Conservation (phyloP, 2,329 filamentous ascomycete species). For the Juglanconis sp. region DNA sequence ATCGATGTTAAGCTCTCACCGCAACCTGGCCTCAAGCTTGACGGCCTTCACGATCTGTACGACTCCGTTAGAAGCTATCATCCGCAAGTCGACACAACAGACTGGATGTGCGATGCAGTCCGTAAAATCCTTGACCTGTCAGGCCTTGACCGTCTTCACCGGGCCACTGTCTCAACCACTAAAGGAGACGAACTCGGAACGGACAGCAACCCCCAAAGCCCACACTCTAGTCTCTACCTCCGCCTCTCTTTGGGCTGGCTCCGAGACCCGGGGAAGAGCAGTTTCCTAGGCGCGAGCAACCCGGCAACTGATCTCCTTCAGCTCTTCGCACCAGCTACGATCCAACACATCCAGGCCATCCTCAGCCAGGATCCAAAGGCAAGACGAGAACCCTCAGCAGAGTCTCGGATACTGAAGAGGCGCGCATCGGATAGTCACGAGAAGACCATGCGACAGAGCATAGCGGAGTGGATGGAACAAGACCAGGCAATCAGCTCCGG, state of each 20-base stretch:
- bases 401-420: neutral
- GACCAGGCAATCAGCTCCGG: constrained; percentile 13
- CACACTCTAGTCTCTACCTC: constrained; percentile 37
- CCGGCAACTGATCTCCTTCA: constrained; percentile 26
- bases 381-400: neutral
- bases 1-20: constrained; percentile 35
- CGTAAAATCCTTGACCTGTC: constrained; percentile 41
- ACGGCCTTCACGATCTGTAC: constrained; percentile 41
- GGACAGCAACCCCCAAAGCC: constrained; percentile 22
- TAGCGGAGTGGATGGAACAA: constrained; percentile 7
- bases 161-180: constrained; percentile 7
- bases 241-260: constrained; percentile 43
- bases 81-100: constrained; percentile 43
- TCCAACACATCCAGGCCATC: neutral
- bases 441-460: neutral
- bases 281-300: constrained; percentile 37
- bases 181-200: constrained; percentile 4
- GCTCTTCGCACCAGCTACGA: neutral
- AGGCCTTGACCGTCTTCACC: constrained; percentile 30
- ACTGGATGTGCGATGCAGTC: constrained; percentile 42
- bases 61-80: constrained; percentile 45
- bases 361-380: neutral
- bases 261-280: constrained; percentile 39
- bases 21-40: constrained; percentile 38
- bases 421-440: neutral